phyloP scores from a whole-genome alignment of 768 basidiomycete genomes.

The Stropharia rugosoannulata region DNA sequence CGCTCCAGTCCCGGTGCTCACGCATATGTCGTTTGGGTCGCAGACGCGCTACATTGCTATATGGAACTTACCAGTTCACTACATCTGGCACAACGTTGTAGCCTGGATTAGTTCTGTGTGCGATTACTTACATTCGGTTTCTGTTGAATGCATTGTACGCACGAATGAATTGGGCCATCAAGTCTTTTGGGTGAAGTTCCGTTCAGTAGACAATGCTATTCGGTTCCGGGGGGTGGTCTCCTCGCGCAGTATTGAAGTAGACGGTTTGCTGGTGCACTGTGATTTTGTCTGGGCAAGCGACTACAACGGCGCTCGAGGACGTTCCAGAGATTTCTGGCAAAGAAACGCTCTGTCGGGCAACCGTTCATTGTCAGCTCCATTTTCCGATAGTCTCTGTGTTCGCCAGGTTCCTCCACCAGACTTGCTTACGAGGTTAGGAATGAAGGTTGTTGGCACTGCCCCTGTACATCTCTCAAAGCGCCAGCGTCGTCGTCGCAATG shows the following conservation, averaged over 20 bases:
- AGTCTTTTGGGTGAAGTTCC: slow-evolving; percentile 1
- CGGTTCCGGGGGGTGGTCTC: neutral
- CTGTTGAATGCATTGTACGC: neutral
- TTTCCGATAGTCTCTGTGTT: neutral
- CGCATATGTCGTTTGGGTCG: too few relatives aligned
- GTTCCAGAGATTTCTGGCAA: neutral
- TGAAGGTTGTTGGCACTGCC: too few relatives aligned
- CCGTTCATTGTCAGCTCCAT: neutral
- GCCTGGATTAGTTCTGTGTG: neutral
- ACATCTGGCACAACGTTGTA: neutral
- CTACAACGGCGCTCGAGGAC: neutral
- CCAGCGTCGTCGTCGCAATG: too few relatives aligned
- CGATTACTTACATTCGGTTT: neutral
- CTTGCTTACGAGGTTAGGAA: neutral
- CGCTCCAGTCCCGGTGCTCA: too few relatives aligned
- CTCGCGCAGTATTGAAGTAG: neutral
- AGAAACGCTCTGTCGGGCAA: neutral
- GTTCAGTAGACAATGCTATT: neutral
- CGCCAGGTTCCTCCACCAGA: neutral
- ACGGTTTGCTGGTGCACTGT: neutral
- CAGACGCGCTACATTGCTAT: neutral
- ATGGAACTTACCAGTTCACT: neutral
- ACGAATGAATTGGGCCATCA: neutral
- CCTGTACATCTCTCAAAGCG: too few relatives aligned
- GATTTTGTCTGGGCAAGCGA: neutral